phyloP scores from a whole-genome alignment of 495 filamentous ascomycete genomes.

The Penicillium riverlandense region DNA sequence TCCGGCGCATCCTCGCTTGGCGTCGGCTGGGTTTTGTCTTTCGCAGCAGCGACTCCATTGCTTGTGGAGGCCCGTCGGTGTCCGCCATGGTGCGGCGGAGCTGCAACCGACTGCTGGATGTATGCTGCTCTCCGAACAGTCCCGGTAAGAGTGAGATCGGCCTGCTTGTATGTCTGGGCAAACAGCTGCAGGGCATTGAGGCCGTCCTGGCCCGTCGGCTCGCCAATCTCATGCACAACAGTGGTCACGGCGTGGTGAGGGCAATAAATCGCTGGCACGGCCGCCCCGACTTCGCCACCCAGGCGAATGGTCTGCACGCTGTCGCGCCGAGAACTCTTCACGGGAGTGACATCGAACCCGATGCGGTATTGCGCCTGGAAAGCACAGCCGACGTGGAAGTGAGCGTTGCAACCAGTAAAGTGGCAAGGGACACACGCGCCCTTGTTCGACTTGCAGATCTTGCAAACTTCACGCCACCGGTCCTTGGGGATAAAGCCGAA shows the following conservation, averaged over 20 bases:
- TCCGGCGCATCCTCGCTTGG: conserved; percentile 22
- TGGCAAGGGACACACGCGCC: conserved; percentile 81
- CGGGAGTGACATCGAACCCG: conserved; percentile 84
- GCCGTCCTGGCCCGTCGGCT: conserved; percentile 50
- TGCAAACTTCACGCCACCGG: conserved; percentile 68
- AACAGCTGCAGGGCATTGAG: conserved; percentile 79
- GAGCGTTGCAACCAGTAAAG: conserved; percentile 58
- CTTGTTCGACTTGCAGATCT: conserved; percentile 60
- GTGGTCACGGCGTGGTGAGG: conserved; percentile 72
- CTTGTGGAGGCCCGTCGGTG: conserved; percentile 35
- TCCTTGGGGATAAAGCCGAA: conserved; percentile 68
- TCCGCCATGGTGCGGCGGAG: conserved; percentile 16
- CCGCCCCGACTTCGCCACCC: conserved; percentile 66
- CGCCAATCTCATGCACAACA: conserved; percentile 67
- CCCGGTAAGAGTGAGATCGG: conserved; percentile 80
- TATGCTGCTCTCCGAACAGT: conserved; percentile 83
- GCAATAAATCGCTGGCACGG: conserved; percentile 81
- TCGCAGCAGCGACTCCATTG: conserved; percentile 19
- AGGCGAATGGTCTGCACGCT: conserved; percentile 66
- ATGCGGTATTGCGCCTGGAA: conserved; percentile 73
- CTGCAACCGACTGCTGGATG: conserved; percentile 44
- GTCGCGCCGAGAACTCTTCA: conserved; percentile 80
- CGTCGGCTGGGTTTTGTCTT: conserved; percentile 21
- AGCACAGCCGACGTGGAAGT: conserved; percentile 86
- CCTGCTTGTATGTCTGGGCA: conserved; percentile 85